A percentile compares a stretch with the other conserved stretches of the same genome.
Conservation (phyloP, 73 alveolate genomes). For the Uronychia setigera region DNA sequence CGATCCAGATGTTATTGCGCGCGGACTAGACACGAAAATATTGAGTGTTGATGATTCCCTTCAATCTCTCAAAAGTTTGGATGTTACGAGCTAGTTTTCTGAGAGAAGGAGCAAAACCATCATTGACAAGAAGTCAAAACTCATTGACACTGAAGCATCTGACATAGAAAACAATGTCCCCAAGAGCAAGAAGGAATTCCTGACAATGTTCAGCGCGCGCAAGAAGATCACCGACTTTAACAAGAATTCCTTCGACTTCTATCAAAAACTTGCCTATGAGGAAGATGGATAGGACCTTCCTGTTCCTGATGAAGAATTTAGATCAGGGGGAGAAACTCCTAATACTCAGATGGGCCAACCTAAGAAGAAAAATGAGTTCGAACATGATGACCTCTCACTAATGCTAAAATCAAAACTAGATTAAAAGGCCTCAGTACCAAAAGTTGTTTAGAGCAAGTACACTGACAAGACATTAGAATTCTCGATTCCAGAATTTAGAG, state of each 20-base stretch:
- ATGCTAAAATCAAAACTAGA: background rate
- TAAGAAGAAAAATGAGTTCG: background rate
- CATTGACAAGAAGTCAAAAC: background rate
- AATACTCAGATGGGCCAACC: background rate
- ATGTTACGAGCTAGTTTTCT: background rate
- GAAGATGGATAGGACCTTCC: no score
- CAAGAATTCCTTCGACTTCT: slow-evolving; percentile 6
- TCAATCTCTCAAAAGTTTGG: background rate
- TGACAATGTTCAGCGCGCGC: background rate
- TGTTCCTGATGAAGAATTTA: background rate
- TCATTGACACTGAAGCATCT: background rate
- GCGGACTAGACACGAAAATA: slow-evolving; percentile 27
- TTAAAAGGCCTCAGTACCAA: background rate
- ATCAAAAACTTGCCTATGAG: slow-evolving; percentile 1
- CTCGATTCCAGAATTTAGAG: background rate
- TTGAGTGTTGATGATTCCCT: slow-evolving; percentile 26
- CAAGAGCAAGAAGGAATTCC: background rate
- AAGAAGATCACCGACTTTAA: slow-evolving; percentile 15
- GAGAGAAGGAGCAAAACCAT: background rate
- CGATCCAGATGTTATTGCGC: slow-evolving; percentile 54
- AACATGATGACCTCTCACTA: background rate
- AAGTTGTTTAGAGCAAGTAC: background rate
- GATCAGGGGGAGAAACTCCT: background rate
- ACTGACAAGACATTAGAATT: background rate
- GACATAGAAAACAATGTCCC: slow-evolving; percentile 3